A percentile compares a stretch with the other conserved stretches of the same genome.
These are phyloP conservation scores for Verticillium longisporum DNA, from an alignment of 2,329 filamentous ascomycete species.

Conservation along the genomic window DNA sequence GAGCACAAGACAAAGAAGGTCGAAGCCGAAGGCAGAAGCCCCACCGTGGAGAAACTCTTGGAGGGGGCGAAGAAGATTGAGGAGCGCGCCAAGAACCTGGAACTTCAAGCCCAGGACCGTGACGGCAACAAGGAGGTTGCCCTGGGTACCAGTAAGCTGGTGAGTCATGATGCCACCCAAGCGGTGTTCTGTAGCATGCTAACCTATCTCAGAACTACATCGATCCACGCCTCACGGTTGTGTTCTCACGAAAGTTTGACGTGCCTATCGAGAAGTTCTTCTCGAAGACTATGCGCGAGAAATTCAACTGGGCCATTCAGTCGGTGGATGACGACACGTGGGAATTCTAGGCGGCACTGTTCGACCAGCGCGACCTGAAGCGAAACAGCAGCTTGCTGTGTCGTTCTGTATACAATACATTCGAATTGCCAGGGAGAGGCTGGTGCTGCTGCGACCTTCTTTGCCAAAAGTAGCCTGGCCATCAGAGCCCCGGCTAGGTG, in stretches of 20 bases:
- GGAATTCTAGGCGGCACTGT: slow-evolving; percentile 65
- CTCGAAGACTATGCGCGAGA: slow-evolving; percentile 93
- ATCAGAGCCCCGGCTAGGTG: background rate
- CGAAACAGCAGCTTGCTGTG: background rate
- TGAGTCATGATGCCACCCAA: slow-evolving; percentile 46
- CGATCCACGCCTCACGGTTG: slow-evolving; percentile 91
- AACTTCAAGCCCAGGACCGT: slow-evolving; percentile 84
- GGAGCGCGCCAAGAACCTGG: slow-evolving; percentile 76
- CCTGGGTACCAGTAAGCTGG: slow-evolving; percentile 94
- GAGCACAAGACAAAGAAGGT: slow-evolving; percentile 95
- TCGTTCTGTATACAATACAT: background rate
- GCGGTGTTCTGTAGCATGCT: slow-evolving; percentile 15
- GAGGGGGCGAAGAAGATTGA: slow-evolving; percentile 76
- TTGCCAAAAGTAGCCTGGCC: background rate
- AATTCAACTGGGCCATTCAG: slow-evolving; percentile 99
- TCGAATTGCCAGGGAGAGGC: background rate
- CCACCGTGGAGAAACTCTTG: slow-evolving; percentile 76
- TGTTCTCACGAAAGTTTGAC: slow-evolving; percentile 95
- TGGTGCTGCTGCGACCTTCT: background rate
- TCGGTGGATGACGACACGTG: slow-evolving; percentile 91
- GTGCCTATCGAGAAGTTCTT: slow-evolving; percentile 98
- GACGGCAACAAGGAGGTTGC: slow-evolving; percentile 99
- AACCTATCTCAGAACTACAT: slow-evolving; percentile 77
- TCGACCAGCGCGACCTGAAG: background rate
- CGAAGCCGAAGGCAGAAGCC: slow-evolving; percentile 78